Evolutionary conservation across 805 yeast genomes (phyloP), one percentile per base, ranked within the genome.

Genomic region (Metschnikowia gruessii): DNA sequence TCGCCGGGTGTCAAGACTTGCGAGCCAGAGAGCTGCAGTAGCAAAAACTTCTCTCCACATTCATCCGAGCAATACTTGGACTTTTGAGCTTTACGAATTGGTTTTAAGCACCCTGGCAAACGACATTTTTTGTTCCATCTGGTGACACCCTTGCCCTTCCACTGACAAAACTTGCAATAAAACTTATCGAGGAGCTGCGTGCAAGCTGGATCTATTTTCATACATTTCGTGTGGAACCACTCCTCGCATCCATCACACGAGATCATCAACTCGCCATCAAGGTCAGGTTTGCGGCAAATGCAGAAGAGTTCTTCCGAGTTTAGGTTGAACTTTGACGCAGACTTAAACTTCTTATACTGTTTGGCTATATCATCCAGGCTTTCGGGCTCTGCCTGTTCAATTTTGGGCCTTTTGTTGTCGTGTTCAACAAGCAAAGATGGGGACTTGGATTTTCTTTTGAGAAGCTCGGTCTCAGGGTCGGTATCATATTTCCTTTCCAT

Each of bases 221-320:
- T 79, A 61, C 97, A 91, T 38, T 68, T 69, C 64, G 90, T 87
- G 65, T 91, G 97, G 60, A 76, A 91, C 97, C 97, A 91, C 48
- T 88, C 96, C 58, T 89, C 96, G 65, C 97, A 91, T 5, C 88
- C 91, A 61, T 90, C 97, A 62, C 97, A 90, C 0, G 86, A 88
- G n/a, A 91, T 85, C 97, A 91, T 91, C 61, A 90, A 68, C 48
- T 80, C 83, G 2, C 74, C 75, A 1, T 91, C 94, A 49, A 76
- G 74, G 57, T 91, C 97, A 0, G 89, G 85, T 50, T 76, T 77
- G 32, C 94, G 74, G 62, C 97, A 90, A 0, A 83, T 66, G 61
- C 97, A 90, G 57, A 74, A 89, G 6, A 86, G 67, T 54, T 83
- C 87, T 52, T 83, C 86, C 18, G 83, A 72, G 54, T 76, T 70